Evolutionary conservation across 2,329 filamentous ascomycete species (phyloP), one percentile per base, ranked within the genome.

Genomic region (Diaporthe citriasiana): DNA sequence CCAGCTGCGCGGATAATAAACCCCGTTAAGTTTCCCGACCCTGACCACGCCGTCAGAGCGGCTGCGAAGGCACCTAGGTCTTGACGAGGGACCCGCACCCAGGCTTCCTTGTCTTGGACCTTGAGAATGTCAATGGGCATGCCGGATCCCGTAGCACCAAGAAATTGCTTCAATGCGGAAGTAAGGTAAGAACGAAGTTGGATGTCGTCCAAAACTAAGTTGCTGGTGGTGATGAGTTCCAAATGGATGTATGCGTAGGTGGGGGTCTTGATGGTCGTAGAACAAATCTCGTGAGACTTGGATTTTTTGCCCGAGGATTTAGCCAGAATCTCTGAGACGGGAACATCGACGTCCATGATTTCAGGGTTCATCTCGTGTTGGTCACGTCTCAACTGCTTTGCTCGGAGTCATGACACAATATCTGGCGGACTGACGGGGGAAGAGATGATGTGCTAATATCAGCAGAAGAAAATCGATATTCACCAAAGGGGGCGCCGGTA

Each of bases 111-210:
- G 1, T 84, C 86, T 4, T 89, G 83, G 0, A 92, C 84, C 77
- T 91, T 90, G 45, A 96, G 86, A 27, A 95, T 90, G 79, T 96
- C 94, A 72, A 95, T 80, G 1, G 91, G 84, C 4, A 95, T 91
- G 15, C 90, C 90, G 2, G 87, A 83, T 15, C 94, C 94, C 0
- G 90, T 91, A 25, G 90, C 83, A 27, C 94, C 94, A 1, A 96
- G 88, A 78, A 94, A 95, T 75, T 93, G 89, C 1, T 85, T 85
- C 10, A 96, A 84, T 0, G 93, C 91, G 0, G 88, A 82, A 2
- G 88, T 89, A 77, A 93, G 89, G 79, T 93, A 91, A 0, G 90
- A 85, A 45, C 89, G 90, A 25, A 89, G 86, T 50, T 91, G 91
- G 3, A 95, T 83, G 3, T 87, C 84, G 81, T 95, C 93, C 8